Evolutionary conservation across 371 early-diverging fungal genomes (phyloP).

Genomic region (Coemansia sp.): DNA sequence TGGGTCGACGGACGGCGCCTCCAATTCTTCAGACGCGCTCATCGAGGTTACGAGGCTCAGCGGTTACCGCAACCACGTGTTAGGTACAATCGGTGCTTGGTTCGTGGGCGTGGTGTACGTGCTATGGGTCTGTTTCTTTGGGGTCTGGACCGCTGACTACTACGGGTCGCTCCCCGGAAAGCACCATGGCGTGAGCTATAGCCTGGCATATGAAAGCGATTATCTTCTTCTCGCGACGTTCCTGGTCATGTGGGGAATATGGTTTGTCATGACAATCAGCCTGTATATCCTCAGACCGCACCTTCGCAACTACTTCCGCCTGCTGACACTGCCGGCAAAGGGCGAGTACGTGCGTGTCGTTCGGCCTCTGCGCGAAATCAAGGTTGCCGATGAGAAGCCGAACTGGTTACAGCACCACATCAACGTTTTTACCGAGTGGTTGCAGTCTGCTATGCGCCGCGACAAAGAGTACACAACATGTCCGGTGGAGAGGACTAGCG

Average conservation of each 20-base stretch:
- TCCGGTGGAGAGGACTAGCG: constrained; percentile 56
- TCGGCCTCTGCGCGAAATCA: constrained; percentile 16
- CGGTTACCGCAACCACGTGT: constrained; percentile 29
- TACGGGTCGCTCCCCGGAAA: constrained; percentile 40
- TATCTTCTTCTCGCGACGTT: constrained; percentile 33
- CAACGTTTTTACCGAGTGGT: constrained; percentile 4
- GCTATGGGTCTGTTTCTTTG: constrained; percentile 38
- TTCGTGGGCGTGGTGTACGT: constrained; percentile 11
- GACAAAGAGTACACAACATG: constrained; percentile 52
- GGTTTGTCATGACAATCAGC: constrained; percentile 23
- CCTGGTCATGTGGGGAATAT: constrained; percentile 41
- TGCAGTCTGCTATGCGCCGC: constrained; percentile 8
- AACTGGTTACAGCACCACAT: constrained; percentile 14
- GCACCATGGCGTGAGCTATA: constrained; percentile 32
- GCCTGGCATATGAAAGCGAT: constrained; percentile 22
- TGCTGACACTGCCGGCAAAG: constrained; percentile 23
- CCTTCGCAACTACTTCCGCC: constrained; percentile 45
- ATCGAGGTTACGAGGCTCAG: constrained; percentile 14
- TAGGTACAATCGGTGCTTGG: constrained; percentile 34
- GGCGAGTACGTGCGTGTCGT: constrained; percentile 32
- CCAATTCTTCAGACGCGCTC: background rate
- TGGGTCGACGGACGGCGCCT: background rate
- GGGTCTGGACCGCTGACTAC: constrained; percentile 45
- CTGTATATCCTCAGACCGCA: constrained; percentile 39
- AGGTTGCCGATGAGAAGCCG: constrained; percentile 9